A percentile compares a stretch with the other conserved stretches of the same genome.
Conservation (phyloP, 805 yeast genomes). For the Huiozyma naganishii region DNA sequence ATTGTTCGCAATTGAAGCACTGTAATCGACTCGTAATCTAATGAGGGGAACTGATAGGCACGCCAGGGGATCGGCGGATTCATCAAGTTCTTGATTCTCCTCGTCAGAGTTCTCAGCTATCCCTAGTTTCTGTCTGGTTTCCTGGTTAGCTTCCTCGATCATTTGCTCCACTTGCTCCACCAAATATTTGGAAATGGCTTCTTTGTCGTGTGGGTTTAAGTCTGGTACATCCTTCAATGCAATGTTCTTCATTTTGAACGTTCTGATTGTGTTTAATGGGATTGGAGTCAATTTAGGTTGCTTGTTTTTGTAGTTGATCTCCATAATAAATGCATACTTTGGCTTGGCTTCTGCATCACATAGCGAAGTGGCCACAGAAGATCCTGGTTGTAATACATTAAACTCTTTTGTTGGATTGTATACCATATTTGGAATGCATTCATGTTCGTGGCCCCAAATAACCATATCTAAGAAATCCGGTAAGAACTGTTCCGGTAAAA, state of each 20-base stretch:
- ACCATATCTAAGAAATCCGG: slow-evolving; percentile 77
- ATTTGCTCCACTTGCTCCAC: slow-evolving; percentile 54
- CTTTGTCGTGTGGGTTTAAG: slow-evolving; percentile 51
- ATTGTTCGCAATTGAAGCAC: slow-evolving; percentile 35
- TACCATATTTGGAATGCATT: slow-evolving; percentile 65
- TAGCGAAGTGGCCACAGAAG: slow-evolving; percentile 84
- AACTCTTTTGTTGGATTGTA: slow-evolving; percentile 48
- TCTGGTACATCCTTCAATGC: slow-evolving; percentile 40
- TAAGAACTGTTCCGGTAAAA: slow-evolving; percentile 73
- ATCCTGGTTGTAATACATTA: slow-evolving; percentile 82
- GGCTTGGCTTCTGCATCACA: slow-evolving; percentile 72
- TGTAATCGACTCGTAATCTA: slow-evolving; percentile 74
- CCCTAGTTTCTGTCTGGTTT: slow-evolving; percentile 33
- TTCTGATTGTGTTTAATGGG: slow-evolving; percentile 53
- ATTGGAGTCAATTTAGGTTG: slow-evolving; percentile 42
- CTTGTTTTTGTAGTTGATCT: slow-evolving; percentile 44
- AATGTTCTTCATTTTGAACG: slow-evolving; percentile 67
- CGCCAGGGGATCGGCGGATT: slow-evolving; percentile 15
- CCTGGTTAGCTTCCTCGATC: slow-evolving; percentile 42
- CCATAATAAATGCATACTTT: slow-evolving; percentile 65
- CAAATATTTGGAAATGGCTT: slow-evolving; percentile 50
- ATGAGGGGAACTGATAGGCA: slow-evolving; percentile 72
- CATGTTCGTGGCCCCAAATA: slow-evolving; percentile 98
- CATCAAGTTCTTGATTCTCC: slow-evolving; percentile 7
- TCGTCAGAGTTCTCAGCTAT: slow-evolving; percentile 8